A percentile compares a stretch with the other conserved stretches of the same genome.
phyloP scores from a whole-genome alignment of 2,329 filamentous ascomycete genomes.

The Xylaria sp. region DNA sequence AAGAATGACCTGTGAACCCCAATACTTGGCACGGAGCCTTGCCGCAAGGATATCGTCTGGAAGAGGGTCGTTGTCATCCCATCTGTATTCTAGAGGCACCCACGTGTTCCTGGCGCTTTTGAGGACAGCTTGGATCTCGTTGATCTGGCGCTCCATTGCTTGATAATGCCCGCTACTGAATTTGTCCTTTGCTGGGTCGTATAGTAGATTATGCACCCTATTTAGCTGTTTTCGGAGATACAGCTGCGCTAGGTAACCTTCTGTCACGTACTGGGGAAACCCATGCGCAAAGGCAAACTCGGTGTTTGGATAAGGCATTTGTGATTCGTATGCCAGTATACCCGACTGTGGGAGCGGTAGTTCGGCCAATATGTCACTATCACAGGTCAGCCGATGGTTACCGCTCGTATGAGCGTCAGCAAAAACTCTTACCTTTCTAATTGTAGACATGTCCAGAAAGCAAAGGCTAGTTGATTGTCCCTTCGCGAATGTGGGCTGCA shows the following conservation, averaged over 20 bases:
- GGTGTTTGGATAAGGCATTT: slow-evolving; percentile 74
- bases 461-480: slow-evolving; percentile 75
- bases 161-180: slow-evolving; percentile 32
- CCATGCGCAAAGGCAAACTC: slow-evolving; percentile 56
- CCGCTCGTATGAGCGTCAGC: neutral
- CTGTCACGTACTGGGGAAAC: slow-evolving; percentile 60
- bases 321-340: slow-evolving; percentile 69
- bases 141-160: slow-evolving; percentile 53
- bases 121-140: slow-evolving; percentile 59
- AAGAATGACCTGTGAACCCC: slow-evolving; percentile 89
- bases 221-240: slow-evolving; percentile 73
- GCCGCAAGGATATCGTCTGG: slow-evolving; percentile 82
- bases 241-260: slow-evolving; percentile 71
- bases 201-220: slow-evolving; percentile 67
- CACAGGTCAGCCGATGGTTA: slow-evolving; percentile 37
- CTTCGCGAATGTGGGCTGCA: slow-evolving; percentile 53
- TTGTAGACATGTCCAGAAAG: slow-evolving; percentile 94
- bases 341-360: slow-evolving; percentile 71
- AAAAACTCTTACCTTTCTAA: slow-evolving; percentile 75
- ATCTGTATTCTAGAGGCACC: slow-evolving; percentile 64
- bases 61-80: slow-evolving; percentile 74
- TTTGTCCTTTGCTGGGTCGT: slow-evolving; percentile 54
- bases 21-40: slow-evolving; percentile 91
- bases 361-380: slow-evolving; percentile 90
- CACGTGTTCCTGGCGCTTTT: slow-evolving; percentile 57